A percentile compares a stretch with the other conserved stretches of the same genome.
Evolutionary conservation across 441 rosid genomes (phyloP).

Genomic region (Populus trichocarpa): DNA sequence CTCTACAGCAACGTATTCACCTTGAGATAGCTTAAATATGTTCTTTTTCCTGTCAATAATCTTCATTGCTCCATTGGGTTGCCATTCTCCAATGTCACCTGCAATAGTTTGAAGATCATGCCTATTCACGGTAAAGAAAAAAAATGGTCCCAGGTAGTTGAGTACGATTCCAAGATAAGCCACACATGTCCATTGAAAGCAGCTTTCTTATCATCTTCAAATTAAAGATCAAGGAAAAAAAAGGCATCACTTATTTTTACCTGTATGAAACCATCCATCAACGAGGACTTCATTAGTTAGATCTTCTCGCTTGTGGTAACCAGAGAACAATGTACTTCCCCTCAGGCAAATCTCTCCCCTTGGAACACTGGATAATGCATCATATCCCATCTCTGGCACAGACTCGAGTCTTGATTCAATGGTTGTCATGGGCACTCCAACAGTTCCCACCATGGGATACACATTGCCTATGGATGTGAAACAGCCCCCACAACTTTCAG

Average conservation of each 20-base stretch:
- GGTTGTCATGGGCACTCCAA: conserved; percentile 83
- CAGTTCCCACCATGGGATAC: conserved; percentile 82
- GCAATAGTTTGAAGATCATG: conserved; percentile 17
- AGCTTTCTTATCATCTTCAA: neutral
- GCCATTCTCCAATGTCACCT: conserved; percentile 94
- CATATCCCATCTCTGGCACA: conserved; percentile 91
- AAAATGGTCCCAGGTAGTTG: neutral
- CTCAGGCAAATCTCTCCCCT: conserved; percentile 82
- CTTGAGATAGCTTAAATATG: conserved; percentile 90
- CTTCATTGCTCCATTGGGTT: conserved; percentile 80
- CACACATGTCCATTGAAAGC: neutral
- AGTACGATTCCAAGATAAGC: neutral
- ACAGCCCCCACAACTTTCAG: conserved; percentile 89
- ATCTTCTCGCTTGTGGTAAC: conserved; percentile 84
- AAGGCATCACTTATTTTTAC: conserved; percentile 24
- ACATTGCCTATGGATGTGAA: conserved; percentile 72
- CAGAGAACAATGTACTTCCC: conserved; percentile 78
- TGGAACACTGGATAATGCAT: conserved; percentile 56
- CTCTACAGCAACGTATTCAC: conserved; percentile 92
- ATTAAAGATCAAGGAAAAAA: neutral
- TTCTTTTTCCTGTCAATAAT: conserved; percentile 90
- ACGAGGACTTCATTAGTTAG: conserved; percentile 70
- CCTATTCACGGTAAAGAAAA: neutral
- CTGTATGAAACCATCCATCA: conserved; percentile 96
- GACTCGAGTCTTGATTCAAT: conserved; percentile 94